Conservation (phyloP, 768 basidiomycete genomes). For the Tubosaeta sp. region DNA sequence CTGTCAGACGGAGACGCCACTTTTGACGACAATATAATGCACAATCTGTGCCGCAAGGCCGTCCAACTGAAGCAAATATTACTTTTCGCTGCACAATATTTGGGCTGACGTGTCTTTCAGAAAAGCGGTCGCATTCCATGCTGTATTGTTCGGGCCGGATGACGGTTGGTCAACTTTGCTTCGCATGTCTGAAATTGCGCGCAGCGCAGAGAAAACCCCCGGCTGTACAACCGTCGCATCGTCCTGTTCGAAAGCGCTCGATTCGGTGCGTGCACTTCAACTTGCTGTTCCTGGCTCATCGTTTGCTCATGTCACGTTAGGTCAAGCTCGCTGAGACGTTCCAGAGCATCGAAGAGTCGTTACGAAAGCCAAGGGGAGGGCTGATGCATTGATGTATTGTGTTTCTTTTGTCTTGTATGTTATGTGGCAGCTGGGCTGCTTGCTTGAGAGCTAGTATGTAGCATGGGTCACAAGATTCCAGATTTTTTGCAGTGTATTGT, state of each 20-base stretch:
- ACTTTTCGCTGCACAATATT: too few species aligned
- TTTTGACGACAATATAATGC: constrained; percentile 31
- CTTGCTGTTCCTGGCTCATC: neutral
- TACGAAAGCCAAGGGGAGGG: constrained; percentile 54
- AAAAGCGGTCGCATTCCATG: constrained; percentile 53
- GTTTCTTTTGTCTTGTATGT: neutral
- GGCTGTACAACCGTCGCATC: constrained; percentile 34
- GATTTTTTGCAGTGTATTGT: too few species aligned
- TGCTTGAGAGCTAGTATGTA: too few species aligned
- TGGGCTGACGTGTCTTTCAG: constrained; percentile 26
- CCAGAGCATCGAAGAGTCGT: constrained; percentile 50
- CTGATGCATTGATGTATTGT: constrained; percentile 31
- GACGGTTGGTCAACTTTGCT: constrained; percentile 26
- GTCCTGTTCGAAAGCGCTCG: constrained; percentile 46
- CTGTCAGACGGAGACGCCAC: constrained; percentile 44
- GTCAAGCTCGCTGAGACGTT: constrained; percentile 55
- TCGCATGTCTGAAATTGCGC: constrained; percentile 51
- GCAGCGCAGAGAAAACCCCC: constrained; percentile 41
- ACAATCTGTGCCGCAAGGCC: too few species aligned
- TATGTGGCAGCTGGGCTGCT: too few species aligned
- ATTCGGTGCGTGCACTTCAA: constrained; percentile 37
- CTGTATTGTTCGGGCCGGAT: constrained; percentile 49
- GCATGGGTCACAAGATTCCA: too few species aligned
- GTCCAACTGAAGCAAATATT: constrained; percentile 37
- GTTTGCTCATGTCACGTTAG: constrained; percentile 22